A percentile compares a stretch with the other conserved stretches of the same genome.
Conservation (phyloP, 768 basidiomycete genomes). For the Suillus alpinus region DNA sequence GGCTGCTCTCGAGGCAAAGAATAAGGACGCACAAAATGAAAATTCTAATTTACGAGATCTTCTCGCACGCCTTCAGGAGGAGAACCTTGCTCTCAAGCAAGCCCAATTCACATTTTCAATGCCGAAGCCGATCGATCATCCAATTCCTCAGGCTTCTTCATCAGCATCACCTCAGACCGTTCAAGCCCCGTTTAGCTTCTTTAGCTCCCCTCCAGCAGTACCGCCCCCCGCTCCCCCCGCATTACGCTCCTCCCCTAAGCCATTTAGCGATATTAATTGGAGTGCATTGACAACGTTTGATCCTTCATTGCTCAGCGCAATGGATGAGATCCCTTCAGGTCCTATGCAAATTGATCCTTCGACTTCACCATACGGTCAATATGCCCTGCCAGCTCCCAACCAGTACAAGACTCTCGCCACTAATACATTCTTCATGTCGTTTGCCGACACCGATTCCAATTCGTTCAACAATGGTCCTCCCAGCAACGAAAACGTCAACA, state of each 20-base stretch:
- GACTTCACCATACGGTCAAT: slow-evolving; percentile 46
- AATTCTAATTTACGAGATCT: slow-evolving; percentile 90
- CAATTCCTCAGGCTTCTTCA: slow-evolving; percentile 16
- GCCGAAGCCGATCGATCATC: slow-evolving; percentile 39
- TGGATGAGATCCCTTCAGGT: slow-evolving; percentile 62
- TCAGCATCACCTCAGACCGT: slow-evolving; percentile 19
- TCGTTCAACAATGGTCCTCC: slow-evolving; percentile 20
- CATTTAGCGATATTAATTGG: slow-evolving; percentile 47
- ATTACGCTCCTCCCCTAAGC: slow-evolving; percentile 28
- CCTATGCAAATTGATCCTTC: slow-evolving; percentile 54
- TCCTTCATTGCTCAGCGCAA: slow-evolving; percentile 58
- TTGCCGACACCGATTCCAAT: slow-evolving; percentile 53
- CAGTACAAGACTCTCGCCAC: slow-evolving; percentile 79
- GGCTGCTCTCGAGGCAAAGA: slow-evolving; percentile 80
- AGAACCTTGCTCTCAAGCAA: slow-evolving; percentile 82
- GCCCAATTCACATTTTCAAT: slow-evolving; percentile 81
- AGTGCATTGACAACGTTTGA: slow-evolving; percentile 69
- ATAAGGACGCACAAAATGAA: slow-evolving; percentile 66
- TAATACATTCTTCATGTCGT: slow-evolving; percentile 86
- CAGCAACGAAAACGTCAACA: slow-evolving; percentile 2
- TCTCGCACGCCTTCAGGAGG: slow-evolving; percentile 77
- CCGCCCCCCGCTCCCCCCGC: slow-evolving; percentile 26
- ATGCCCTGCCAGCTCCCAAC: slow-evolving; percentile 41
- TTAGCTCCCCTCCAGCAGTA: slow-evolving; percentile 20
- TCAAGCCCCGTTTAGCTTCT: slow-evolving; percentile 27